Evolutionary conservation across 768 basidiomycete genomes (phyloP).

Genomic region (Rhodotorula paludigena): DNA sequence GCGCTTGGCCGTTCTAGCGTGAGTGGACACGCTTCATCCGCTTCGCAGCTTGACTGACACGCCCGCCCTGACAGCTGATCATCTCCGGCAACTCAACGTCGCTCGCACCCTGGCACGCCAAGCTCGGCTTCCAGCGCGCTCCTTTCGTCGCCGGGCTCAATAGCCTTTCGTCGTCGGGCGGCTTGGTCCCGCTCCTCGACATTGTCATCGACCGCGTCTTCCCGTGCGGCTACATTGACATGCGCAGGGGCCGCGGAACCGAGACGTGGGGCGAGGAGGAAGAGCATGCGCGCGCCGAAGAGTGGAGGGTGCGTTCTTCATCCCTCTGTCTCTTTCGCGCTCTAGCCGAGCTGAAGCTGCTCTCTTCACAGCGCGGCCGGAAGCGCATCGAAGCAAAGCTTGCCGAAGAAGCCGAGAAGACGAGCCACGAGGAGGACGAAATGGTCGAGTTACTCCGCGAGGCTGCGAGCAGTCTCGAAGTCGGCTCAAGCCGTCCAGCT

Average conservation of each 20-base stretch:
- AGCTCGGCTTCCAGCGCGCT: constrained; percentile 66
- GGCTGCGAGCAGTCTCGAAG: background rate
- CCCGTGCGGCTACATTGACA: constrained; percentile 75
- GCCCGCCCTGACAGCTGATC: constrained; percentile 48
- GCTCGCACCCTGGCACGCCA: constrained; percentile 79
- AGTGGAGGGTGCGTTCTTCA: constrained; percentile 22
- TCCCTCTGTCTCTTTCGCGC: too few relatives aligned
- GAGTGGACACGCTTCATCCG: background rate
- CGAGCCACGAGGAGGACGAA: constrained; percentile 19
- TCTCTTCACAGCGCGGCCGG: constrained; percentile 7
- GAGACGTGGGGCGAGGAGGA: constrained; percentile 54
- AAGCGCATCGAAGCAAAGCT: constrained; percentile 7
- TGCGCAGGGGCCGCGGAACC: constrained; percentile 55
- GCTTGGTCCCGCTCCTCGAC: constrained; percentile 67
- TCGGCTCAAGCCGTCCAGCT: background rate
- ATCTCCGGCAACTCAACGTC: constrained; percentile 81
- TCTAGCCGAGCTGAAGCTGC: background rate
- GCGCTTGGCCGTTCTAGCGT: constrained; percentile 55
- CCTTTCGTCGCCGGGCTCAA: constrained; percentile 71
- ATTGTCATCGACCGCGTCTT: constrained; percentile 66
- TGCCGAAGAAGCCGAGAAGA: constrained; percentile 15
- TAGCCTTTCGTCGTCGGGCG: constrained; percentile 76
- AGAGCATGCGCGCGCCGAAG: constrained; percentile 7
- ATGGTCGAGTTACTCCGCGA: constrained; percentile 30
- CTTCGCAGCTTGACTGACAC: too few relatives aligned